Conservation (phyloP, 148 eudicot genomes). For the Polygonum maritimum region DNA sequence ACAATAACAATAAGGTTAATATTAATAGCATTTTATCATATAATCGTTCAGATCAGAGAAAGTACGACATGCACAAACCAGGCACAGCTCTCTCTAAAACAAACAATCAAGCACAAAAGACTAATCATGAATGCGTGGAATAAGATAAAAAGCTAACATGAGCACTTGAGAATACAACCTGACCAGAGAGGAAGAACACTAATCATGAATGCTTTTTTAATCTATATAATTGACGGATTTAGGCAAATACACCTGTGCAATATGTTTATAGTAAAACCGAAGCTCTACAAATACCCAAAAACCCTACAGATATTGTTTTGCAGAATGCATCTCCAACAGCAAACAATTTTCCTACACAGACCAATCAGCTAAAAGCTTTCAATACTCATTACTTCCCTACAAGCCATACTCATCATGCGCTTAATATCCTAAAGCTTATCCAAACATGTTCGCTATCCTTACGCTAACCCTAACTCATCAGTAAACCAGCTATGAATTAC, state of each 20-base stretch:
- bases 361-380: too few relatives aligned
- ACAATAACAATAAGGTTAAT: too few relatives aligned
- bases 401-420: not conserved
- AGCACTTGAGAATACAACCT: not conserved
- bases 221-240: not conserved
- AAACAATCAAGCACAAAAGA: not conserved
- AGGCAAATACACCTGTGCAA: not conserved
- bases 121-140: not conserved
- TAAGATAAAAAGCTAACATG: not conserved
- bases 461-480: not conserved
- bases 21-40: too few relatives aligned
- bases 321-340: not conserved
- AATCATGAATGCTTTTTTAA: not conserved
- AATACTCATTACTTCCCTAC: not conserved
- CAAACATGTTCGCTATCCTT: not conserved
- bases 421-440: not conserved
- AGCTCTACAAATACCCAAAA: constrained; percentile 11
- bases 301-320: constrained; percentile 20
- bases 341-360: too few relatives aligned
- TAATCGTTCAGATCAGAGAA: not conserved
- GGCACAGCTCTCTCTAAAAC: not conserved
- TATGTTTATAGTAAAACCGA: not conserved
- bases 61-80: not conserved
- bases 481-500: not conserved
- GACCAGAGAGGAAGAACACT: not conserved